Percentiles rank a stretch among this genome's conserved stretches.
Evolutionary conservation across 139 green algal genomes (phyloP).

Genomic region (Astrephomene gubernaculifera): DNA sequence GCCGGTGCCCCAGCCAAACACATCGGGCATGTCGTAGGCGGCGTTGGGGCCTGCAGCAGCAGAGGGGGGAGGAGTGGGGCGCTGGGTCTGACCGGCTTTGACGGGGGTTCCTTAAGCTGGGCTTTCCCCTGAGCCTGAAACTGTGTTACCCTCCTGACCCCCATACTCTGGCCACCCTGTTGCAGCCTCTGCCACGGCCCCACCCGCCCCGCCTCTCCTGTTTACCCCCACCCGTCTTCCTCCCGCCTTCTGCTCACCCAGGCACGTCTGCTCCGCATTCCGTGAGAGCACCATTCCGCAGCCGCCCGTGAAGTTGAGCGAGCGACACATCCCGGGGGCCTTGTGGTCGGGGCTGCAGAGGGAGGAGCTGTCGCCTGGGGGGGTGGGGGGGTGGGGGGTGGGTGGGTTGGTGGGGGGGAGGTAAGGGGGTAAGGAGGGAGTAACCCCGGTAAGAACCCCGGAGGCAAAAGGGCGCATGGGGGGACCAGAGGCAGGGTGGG

Average conservation of each 20-base stretch:
- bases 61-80: background rate
- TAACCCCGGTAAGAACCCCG: too few relatives aligned
- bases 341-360: constrained; percentile 21
- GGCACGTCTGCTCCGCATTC: constrained; percentile 34
- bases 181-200: background rate
- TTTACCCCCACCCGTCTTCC: too few relatives aligned
- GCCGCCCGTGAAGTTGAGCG: constrained; percentile 41
- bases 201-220: background rate
- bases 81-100: background rate
- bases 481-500: too few relatives aligned
- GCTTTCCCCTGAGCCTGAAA: background rate
- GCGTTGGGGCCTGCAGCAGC: background rate
- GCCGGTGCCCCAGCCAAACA: constrained; percentile 58
- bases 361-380: background rate
- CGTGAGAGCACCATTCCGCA: constrained; percentile 29
- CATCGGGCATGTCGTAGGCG: constrained; percentile 37
- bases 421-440: too few relatives aligned
- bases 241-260: too few relatives aligned
- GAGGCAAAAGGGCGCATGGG: too few relatives aligned
- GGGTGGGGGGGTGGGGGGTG: background rate
- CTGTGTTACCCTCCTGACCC: background rate
- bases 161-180: too few relatives aligned
- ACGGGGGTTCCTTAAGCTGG: background rate
- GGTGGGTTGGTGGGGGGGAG: background rate
- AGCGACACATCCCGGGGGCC: constrained; percentile 28